phyloP scores from a whole-genome alignment of 192 early-diverging fungal genomes.

The Paraglomus brasilianum region DNA sequence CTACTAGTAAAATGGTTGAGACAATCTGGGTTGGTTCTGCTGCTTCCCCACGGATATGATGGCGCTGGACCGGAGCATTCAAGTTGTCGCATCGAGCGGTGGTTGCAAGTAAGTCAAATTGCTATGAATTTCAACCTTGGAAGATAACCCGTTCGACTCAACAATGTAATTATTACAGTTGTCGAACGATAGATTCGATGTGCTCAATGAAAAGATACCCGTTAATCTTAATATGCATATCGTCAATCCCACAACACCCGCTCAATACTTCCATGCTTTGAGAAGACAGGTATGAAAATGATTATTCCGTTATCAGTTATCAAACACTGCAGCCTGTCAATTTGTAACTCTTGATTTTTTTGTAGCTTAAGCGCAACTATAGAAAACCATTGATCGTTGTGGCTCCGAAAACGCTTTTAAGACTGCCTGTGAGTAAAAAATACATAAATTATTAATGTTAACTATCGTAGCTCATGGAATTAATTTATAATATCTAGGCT shows the following conservation, averaged over 20 bases:
- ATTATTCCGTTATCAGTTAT: not conserved
- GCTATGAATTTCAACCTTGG: not conserved
- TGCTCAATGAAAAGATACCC: conserved; percentile 45
- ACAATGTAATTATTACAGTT: conserved; percentile 45
- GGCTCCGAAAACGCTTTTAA: conserved; percentile 69
- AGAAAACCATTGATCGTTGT: conserved; percentile 93
- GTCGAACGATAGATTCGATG: conserved; percentile 75
- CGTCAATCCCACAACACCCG: conserved; percentile 88
- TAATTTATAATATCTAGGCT: conserved; percentile 10
- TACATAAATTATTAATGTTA: conserved; percentile 7
- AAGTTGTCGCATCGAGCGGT: conserved; percentile 88
- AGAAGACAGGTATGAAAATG: conserved; percentile 69
- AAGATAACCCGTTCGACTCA: conserved; percentile 11
- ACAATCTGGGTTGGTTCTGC: conserved; percentile 88
- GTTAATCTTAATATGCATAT: conserved; percentile 93
- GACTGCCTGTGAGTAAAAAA: conserved; percentile 48
- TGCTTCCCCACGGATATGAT: conserved; percentile 94
- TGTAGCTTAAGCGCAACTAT: conserved; percentile 76
- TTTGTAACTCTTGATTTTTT: conserved; percentile 15
- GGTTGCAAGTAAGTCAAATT: conserved; percentile 78
- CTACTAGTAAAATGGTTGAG: conserved; percentile 84
- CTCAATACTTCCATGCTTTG: conserved; percentile 95
- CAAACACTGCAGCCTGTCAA: not conserved
- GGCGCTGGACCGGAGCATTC: conserved; percentile 96
- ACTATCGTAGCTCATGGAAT: not conserved